Evolutionary conservation across 2,329 filamentous ascomycete species (phyloP), one percentile per base, ranked within the genome.

Genomic region (Pestalotiopsis fici): DNA sequence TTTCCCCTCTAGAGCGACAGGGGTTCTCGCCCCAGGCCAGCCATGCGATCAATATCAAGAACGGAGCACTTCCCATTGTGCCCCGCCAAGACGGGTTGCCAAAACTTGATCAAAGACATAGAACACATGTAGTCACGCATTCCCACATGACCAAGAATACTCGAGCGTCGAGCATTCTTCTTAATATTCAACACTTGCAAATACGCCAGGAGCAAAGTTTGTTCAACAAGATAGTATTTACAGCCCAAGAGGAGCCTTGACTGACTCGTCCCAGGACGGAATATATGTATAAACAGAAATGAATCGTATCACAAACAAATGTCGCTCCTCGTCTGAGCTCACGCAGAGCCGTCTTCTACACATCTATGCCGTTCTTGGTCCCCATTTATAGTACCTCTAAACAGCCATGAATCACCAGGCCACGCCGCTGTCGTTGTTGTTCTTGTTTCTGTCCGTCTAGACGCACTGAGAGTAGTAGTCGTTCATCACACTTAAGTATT

Each of bases 381-480:
- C n/a, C 13, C 13, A 15, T 18, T n/a, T 61, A 21, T 55, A 35
- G 37, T n/a, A 55, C 43, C 35, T 31, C 31, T 35, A 31, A 18
- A 37, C 15, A 37, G 21, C 11, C 11, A 11, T 35, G 37, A 47
- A n/a, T 25, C 13, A 21, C 25, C 28, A 18, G 13, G n/a, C n/a
- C 50, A 50, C n/a, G 3, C 43, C 18, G 43, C 7, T n/a, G n/a
- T 9, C n/a, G n/a, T n/a, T n/a, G n/a, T n/a, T n/a, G n/a, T n/a
- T n/a, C n/a, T n/a, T n/a, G n/a, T 50, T n/a, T n/a, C 43, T 23
- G 43, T 15, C n/a, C 67, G n/a, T n/a, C 54, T 47, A 64, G 37
- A 72, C 12, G 21, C 69, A 72, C 64, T 72, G 69, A 3, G 65
- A 71, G 64, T 73, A 73, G 55, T 71, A 72, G 23, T 66, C 60